phyloP scores from a whole-genome alignment of 768 basidiomycete genomes.

The Mrakia blollopis region DNA sequence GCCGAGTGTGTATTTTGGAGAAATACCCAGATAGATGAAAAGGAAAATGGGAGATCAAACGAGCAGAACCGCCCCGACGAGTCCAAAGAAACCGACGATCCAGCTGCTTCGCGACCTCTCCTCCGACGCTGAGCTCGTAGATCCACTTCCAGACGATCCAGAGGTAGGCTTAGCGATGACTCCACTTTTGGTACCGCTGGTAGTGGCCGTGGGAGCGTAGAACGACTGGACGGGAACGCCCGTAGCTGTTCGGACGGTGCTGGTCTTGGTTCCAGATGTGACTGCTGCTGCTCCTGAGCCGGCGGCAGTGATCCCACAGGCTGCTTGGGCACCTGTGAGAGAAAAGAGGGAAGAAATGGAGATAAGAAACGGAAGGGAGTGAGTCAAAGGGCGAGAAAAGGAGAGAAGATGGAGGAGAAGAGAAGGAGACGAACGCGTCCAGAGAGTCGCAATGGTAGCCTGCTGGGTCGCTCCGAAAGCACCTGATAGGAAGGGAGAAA shows the following conservation, averaged over 20 bases:
- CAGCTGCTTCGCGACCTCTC: background rate
- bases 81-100: background rate
- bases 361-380: background rate
- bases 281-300: background rate
- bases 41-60: background rate
- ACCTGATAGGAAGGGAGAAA: no score
- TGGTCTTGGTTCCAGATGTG: background rate
- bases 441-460: conserved; percentile 14
- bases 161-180: conserved; percentile 5
- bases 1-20: no score
- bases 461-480: background rate
- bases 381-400: background rate
- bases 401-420: background rate
- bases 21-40: no score
- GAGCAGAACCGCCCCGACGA: background rate
- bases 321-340: background rate
- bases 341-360: background rate
- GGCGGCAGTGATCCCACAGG: conserved; percentile 8
- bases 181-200: conserved; percentile 1
- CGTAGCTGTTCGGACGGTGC: background rate
- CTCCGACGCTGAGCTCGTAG: background rate
- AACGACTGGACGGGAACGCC: conserved; percentile 14
- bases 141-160: background rate
- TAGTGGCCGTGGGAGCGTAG: conserved; percentile 9
- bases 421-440: conserved; percentile 1